Conservation (phyloP, 768 basidiomycete species). For the Mycena olivaceomarginata region DNA sequence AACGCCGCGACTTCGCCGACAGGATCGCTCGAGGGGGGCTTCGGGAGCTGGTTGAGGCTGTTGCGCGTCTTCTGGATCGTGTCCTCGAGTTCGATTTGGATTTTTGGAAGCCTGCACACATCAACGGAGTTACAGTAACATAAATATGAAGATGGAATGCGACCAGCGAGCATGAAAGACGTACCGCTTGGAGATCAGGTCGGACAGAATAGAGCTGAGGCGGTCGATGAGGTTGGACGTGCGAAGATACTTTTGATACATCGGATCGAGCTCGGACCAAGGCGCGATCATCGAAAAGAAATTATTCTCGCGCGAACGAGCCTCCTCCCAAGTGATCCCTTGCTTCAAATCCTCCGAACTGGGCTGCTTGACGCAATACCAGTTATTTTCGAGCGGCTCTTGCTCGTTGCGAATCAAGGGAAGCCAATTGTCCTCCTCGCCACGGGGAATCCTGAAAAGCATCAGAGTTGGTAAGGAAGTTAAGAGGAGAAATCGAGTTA, state of each 20-base stretch:
- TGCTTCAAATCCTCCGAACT: background rate
- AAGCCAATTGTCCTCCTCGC: background rate
- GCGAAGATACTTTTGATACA: background rate
- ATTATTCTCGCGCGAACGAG: background rate
- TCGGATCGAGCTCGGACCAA: background rate
- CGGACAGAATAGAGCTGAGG: background rate
- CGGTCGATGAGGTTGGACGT: background rate
- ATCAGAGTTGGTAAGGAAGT: background rate
- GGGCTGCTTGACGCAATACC: background rate
- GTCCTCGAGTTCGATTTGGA: background rate
- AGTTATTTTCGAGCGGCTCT: background rate
- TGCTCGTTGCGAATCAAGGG: background rate
- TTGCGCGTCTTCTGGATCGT: background rate
- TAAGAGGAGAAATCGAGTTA: background rate
- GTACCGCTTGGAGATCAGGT: background rate
- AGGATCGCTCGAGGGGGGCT: background rate
- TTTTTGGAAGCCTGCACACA: too few species aligned
- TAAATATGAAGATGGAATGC: too few species aligned
- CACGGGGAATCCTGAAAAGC: background rate
- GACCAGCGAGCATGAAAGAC: background rate
- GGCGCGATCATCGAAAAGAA: background rate
- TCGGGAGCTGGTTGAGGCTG: background rate
- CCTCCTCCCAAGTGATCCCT: background rate
- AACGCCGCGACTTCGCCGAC: background rate
- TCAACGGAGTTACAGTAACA: conserved; percentile 63